Conservation (phyloP, 1,284 basidiomycete species). For the Pascua guehoae region DNA sequence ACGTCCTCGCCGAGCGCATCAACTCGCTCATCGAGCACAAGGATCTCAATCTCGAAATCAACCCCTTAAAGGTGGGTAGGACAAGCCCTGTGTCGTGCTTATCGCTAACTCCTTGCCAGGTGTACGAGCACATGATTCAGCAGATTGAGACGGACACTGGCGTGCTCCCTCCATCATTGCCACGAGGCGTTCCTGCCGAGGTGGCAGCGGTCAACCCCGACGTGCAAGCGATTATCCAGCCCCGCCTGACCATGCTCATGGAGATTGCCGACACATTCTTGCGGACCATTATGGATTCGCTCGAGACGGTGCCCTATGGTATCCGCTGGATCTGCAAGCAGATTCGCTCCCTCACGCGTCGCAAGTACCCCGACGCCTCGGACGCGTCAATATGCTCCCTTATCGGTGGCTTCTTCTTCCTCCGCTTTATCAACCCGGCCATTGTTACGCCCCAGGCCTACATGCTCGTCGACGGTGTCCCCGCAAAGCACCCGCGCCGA, state of each 20-base stretch:
- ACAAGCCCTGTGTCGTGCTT: neutral
- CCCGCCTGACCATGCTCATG: slow-evolving; percentile 95
- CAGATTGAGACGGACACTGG: slow-evolving; percentile 97
- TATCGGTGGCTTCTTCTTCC: slow-evolving; percentile 99
- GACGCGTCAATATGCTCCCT: slow-evolving; percentile 97
- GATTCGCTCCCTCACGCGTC: slow-evolving; percentile 90
- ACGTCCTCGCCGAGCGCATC: slow-evolving; percentile 92
- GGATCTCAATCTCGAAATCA: slow-evolving; percentile 96
- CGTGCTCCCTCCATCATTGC: slow-evolving; percentile 79
- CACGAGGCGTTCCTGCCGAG: slow-evolving; percentile 87
- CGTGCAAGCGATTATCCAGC: slow-evolving; percentile 95
- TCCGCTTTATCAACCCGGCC: slow-evolving; percentile 99
- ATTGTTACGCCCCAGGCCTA: slow-evolving; percentile 99
- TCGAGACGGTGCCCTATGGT: slow-evolving; percentile 96
- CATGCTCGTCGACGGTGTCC: slow-evolving; percentile 96
- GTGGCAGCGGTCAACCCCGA: slow-evolving; percentile 87
- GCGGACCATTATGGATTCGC: slow-evolving; percentile 94
- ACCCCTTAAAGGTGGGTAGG: slow-evolving; percentile 80
- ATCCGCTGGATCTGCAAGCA: slow-evolving; percentile 99
- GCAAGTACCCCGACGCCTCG: slow-evolving; percentile 96
- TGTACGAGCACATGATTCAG: slow-evolving; percentile 97
- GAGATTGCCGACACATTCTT: slow-evolving; percentile 98
- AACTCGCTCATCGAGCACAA: slow-evolving; percentile 98
- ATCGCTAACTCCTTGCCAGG: slow-evolving; percentile 50
- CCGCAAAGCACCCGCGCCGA: slow-evolving; percentile 92